A percentile compares a stretch with the other conserved stretches of the same genome.
phyloP scores from a whole-genome alignment of 1,139 yeast genomes.

The Pichia sp. region DNA sequence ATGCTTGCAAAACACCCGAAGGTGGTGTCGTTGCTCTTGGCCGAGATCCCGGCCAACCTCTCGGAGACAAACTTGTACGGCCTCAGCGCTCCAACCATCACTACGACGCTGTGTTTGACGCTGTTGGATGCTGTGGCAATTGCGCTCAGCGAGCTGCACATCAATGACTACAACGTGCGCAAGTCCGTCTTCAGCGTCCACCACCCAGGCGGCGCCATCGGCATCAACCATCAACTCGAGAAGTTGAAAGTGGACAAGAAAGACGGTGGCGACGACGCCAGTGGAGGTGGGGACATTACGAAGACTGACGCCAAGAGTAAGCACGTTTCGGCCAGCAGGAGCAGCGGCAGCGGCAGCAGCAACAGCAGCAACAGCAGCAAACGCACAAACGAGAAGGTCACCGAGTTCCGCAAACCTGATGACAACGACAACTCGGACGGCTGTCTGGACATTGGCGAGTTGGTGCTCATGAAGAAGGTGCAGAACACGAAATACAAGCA shows the following conservation, averaged over 20 bases:
- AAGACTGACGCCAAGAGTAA: too few relatives aligned
- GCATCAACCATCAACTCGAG: conserved; percentile 41
- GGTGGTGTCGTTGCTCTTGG: conserved; percentile 52
- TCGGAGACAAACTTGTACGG: conserved; percentile 72
- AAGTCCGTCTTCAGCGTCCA: conserved; percentile 57
- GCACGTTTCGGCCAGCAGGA: too few relatives aligned
- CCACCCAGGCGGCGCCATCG: conserved; percentile 93
- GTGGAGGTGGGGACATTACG: too few relatives aligned
- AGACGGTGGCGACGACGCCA: conserved; percentile 1
- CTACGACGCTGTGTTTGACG: conserved; percentile 72
- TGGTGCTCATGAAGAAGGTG: conserved; percentile 22
- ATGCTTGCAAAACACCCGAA: conserved; percentile 43
- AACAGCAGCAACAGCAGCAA: background rate
- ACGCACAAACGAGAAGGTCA: background rate
- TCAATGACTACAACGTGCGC: conserved; percentile 52
- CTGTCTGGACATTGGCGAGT: conserved; percentile 20
- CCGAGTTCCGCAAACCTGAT: background rate
- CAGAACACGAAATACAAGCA: conserved; percentile 24
- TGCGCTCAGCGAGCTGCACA: conserved; percentile 66
- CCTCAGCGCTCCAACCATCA: conserved; percentile 81
- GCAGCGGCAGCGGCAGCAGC: background rate
- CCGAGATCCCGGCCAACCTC: conserved; percentile 55
- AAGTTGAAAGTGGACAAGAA: background rate
- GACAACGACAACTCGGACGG: conserved; percentile 13
- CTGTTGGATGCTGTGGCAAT: conserved; percentile 77